Evolutionary conservation across 2,329 filamentous ascomycete genomes (phyloP), one percentile per base, ranked within the genome.

Genomic region (Conoideocrella luteorostrata): DNA sequence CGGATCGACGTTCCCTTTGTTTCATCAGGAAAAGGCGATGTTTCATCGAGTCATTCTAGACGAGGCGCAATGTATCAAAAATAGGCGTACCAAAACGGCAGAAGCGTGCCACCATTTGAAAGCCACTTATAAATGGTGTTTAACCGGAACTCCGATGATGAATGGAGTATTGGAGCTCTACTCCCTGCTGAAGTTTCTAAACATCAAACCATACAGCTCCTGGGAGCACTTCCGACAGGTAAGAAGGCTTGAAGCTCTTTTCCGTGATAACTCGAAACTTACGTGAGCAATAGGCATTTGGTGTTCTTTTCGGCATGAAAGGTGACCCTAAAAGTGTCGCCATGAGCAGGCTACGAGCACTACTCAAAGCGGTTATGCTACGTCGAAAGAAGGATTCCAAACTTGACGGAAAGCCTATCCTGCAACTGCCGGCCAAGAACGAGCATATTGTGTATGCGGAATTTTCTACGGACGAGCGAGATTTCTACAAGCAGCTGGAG

Each of bases 71-170:
- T 82, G 71, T 11, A 90, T 95, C 51, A 81, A 90, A 21, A 95
- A 94, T 51, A 79, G 80, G 7, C 74, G 77, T 22, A 86, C 88
- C 0, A 86, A 86, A 57, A 79, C 76, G 22, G 79, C 88, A 1
- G 70, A 83, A 45, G 86, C 88, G 2, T 86, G 82, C 11, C 79
- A 72, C 45, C 71, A 69, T 35, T 63, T 95, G 9, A 68, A 73
- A 33, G 82, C 88, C 1, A 75, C 78, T 17, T 86, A 86, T 34
- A 75, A 84, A 52, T 95, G 89, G 89, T 82, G 83, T 2, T 65
- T 93, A 18, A 88, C 85, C 0, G 88, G 87, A 42, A 93, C 88
- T 0, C 88, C 88, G 0, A 91, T 94, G 72, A 93, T 93, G 84
- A 95, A 95, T 54, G 80, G 75, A 11, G 79, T 91, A 3, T 70